These are phyloP conservation scores for California macrophylla DNA, from an alignment of 441 rosid species.

Conservation along the genomic window DNA sequence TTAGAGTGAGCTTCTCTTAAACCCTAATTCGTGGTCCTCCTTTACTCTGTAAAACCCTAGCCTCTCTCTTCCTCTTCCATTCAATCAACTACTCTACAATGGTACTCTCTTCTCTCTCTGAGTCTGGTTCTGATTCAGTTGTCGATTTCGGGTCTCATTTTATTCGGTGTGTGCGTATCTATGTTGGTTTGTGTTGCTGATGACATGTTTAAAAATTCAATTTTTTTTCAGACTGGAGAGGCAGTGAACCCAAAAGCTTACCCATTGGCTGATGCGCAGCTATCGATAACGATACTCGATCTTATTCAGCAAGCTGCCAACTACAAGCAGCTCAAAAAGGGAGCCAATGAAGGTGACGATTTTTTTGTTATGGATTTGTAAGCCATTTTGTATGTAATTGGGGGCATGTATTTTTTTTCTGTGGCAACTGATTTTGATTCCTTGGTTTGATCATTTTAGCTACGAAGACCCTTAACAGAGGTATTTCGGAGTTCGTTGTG, in stretches of 20 bases:
- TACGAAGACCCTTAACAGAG: constrained; percentile 81
- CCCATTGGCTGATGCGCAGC: constrained; percentile 77
- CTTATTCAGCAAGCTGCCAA: constrained; percentile 90
- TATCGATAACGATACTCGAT: constrained; percentile 63
- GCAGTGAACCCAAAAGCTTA: constrained; percentile 81
- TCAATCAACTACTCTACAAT: not conserved
- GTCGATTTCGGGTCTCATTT: not conserved
- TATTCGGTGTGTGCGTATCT: not conserved
- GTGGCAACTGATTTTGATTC: not conserved
- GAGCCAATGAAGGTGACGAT: constrained; percentile 77
- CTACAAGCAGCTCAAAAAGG: constrained; percentile 92
- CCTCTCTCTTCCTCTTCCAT: not conserved
- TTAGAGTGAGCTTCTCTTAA: not conserved
- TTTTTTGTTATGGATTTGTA: not conserved
- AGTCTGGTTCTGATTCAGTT: too few relatives aligned
- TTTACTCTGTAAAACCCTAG: not conserved
- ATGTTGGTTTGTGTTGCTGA: not conserved
- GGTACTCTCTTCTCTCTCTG: not conserved
- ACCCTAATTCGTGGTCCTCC: not conserved
- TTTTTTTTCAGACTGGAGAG: constrained; percentile 50
- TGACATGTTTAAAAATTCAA: not conserved
- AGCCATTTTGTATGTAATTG: not conserved
- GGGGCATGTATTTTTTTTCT: not conserved
- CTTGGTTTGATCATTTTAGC: constrained; percentile 34
- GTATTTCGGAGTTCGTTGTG: constrained; percentile 81